Base-by-base conservation (phyloP, 768 basidiomycete species). In the Tremella mesenterica region DNA sequence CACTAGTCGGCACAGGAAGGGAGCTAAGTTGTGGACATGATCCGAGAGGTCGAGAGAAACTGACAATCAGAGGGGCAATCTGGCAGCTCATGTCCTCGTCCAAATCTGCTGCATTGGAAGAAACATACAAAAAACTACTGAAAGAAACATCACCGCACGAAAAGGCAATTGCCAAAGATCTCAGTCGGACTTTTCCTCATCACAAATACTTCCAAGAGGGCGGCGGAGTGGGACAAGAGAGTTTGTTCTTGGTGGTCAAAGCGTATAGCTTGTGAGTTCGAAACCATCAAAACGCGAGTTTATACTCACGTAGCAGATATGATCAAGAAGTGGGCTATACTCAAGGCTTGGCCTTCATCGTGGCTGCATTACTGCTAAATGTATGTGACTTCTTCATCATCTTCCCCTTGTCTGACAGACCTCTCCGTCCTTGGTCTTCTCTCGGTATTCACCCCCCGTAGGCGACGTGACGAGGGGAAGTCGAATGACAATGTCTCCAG, bases 291-390 rank as follows among this genome's bases (percentile, higher is more conserved):
- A 50, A 20, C 36, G 27, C 56, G 29, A 25, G 44, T 30, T 45
- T 23, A 7, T 13, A 28, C 3, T 18, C 47, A 6, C 23, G 20
- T 13, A 33, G 0, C 43, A 72, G 89, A 64, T 86, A 90, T 75
- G 88, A 91, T 73, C 77, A 85, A 38, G 85, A 91, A 73, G 93
- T 97, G 4, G 95, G 95, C 8, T 99, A 99, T 69, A 96, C 92
- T 60, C 95, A 99, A 76, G 95, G 95, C 0, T 75, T 97, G 50
- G 91, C 92, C 2, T 99, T 99, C 70, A 84, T 99, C 46, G 95
- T 90, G 3, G 95, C 95, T 0, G 86, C 93, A 36, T 75, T 99
- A 21, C 75, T 99, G 23, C 77, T 99, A 43, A 93, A 96, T 68
- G 93, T 92, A 75, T 64, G 81, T 64, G 8, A 13, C 16, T 6